Conservation (phyloP, 768 basidiomycete species). For the Neoboletus brunneissimus region DNA sequence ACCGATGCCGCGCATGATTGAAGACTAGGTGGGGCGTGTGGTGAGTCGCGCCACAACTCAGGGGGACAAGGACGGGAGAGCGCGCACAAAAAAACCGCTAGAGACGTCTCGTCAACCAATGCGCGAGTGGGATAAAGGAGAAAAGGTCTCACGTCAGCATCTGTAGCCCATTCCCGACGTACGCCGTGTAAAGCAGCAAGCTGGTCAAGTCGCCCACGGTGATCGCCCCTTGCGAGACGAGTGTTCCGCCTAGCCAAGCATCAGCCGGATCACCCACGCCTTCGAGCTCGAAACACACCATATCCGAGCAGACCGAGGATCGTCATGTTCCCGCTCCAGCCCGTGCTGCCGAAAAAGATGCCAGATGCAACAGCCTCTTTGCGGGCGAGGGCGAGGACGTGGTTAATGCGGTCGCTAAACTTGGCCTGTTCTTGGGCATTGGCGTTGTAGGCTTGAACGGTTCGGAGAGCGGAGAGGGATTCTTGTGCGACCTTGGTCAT, state of each 20-base stretch:
- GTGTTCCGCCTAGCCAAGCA: slow-evolving; percentile 65
- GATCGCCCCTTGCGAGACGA: slow-evolving; percentile 85
- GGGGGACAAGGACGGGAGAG: background rate
- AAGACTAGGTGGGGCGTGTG: slow-evolving; percentile 51
- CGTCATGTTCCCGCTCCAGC: slow-evolving; percentile 93
- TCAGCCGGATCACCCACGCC: background rate
- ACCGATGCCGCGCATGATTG: slow-evolving; percentile 95
- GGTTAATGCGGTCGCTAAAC: slow-evolving; percentile 64
- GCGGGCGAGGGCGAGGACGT: slow-evolving; percentile 70
- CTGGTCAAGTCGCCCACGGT: slow-evolving; percentile 91
- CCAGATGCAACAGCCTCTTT: slow-evolving; percentile 89
- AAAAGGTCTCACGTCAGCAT: slow-evolving; percentile 63
- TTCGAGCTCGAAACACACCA: slow-evolving; percentile 46
- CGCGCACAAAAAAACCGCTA: slow-evolving; percentile 41
- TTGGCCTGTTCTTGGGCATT: slow-evolving; percentile 70
- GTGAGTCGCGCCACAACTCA: background rate
- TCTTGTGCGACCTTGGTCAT: slow-evolving; percentile 92
- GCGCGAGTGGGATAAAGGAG: background rate
- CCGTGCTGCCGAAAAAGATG: slow-evolving; percentile 89
- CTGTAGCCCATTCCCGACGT: slow-evolving; percentile 76
- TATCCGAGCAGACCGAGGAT: slow-evolving; percentile 87
- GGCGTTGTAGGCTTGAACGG: slow-evolving; percentile 91
- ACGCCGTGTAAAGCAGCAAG: slow-evolving; percentile 86
- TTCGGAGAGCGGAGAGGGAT: slow-evolving; percentile 80
- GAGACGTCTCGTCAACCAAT: background rate